These are phyloP conservation scores for Candida jianshihensis DNA, from an alignment of 805 yeast genomes.

Conservation along the genomic window DNA sequence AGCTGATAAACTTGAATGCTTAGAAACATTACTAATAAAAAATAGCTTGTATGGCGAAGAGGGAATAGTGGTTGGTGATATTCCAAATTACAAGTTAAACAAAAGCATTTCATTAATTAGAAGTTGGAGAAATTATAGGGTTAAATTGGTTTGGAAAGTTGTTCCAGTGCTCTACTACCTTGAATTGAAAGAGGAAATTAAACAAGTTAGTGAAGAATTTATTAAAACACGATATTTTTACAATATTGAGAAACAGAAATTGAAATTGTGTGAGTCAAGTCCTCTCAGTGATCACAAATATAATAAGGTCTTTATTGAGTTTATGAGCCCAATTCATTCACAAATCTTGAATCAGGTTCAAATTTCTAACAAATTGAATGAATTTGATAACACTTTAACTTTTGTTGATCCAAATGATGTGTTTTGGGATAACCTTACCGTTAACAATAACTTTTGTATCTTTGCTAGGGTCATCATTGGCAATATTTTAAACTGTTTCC, in stretches of 20 bases:
- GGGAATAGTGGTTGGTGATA: background rate
- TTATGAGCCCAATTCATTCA: constrained; percentile 49
- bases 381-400: constrained; percentile 35
- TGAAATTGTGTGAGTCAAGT: constrained; percentile 14
- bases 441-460: constrained; percentile 29
- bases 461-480: constrained; percentile 37
- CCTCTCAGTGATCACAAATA: constrained; percentile 21
- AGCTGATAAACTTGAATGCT: constrained; percentile 31
- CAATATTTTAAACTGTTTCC: constrained; percentile 35
- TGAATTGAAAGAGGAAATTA: constrained; percentile 1
- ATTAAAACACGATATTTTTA: constrained; percentile 7
- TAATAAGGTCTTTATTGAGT: constrained; percentile 55
- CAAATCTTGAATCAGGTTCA: constrained; percentile 58
- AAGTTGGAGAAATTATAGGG: constrained; percentile 8
- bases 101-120: background rate
- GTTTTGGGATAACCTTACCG: constrained; percentile 58
- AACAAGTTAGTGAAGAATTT: constrained; percentile 1
- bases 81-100: background rate
- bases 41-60: constrained; percentile 6
- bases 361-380: constrained; percentile 35
- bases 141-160: constrained; percentile 1
- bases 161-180: constrained; percentile 5
- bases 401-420: constrained; percentile 63
- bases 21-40: constrained; percentile 29
- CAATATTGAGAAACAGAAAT: constrained; percentile 7